Evolutionary conservation across 768 basidiomycete genomes (phyloP).

Genomic region (Collybia sp.): DNA sequence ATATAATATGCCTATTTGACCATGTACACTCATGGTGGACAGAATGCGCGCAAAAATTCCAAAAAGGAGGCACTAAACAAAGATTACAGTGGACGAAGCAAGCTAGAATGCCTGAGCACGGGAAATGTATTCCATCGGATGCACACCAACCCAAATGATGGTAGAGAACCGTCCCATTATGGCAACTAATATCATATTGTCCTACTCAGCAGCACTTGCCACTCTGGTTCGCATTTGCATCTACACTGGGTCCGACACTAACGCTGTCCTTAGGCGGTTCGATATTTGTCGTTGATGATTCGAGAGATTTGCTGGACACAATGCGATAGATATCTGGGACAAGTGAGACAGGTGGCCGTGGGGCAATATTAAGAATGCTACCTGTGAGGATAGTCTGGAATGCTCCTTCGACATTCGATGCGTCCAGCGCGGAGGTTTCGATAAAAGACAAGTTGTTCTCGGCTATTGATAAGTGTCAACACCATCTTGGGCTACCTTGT

Average conservation of each 20-base stretch:
- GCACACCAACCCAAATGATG: neutral
- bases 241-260: constrained; percentile 74
- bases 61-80: too few relatives aligned
- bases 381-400: constrained; percentile 97
- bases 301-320: constrained; percentile 92
- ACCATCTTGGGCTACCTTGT: neutral
- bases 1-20: too few relatives aligned
- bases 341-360: neutral
- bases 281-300: constrained; percentile 75
- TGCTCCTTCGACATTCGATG: constrained; percentile 94
- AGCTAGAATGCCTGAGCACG: too few relatives aligned
- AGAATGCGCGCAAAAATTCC: too few relatives aligned
- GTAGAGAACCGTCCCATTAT: neutral
- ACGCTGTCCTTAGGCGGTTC: constrained; percentile 82
- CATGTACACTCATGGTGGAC: too few relatives aligned
- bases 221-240: constrained; percentile 50
- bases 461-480: constrained; percentile 36
- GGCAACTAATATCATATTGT: neutral
- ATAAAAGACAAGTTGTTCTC: constrained; percentile 94
- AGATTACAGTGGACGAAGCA: too few relatives aligned
- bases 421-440: constrained; percentile 99
- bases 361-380: constrained; percentile 26
- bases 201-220: constrained; percentile 57
- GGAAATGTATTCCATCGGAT: too few relatives aligned
- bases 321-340: constrained; percentile 91